Base-by-base conservation (phyloP, 2,329 filamentous ascomycete genomes). In the Thermoascus crustaceus region DNA sequence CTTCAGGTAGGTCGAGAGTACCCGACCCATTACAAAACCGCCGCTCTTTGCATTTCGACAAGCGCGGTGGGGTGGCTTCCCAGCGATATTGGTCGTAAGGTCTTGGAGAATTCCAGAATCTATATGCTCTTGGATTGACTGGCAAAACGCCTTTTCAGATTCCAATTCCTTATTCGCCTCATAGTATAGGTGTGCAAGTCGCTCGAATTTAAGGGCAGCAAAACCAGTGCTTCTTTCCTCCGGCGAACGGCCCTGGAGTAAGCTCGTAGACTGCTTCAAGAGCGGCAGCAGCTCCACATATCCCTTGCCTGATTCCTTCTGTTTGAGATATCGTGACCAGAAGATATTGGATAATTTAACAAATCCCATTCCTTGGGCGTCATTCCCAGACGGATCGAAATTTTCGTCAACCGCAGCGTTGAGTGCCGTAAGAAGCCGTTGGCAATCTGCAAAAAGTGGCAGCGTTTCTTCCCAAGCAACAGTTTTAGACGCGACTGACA, bases 251-350 rank as follows among this genome's bases (percentile, higher is more conserved):
- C 42, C 44, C 7, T 54, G 49, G 10, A 70, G 47, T 4, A 63
- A 39, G 20, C 49, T 50, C 18, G 64, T 59, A 14, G 66, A 68
- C 23, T 61, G 55, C 30, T 61, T 60, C 34, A 68, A 45, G 21
- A 61, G 41, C 4, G 54, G 51, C 4, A 64, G 30, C n/a, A 66
- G 57, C 25, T 61, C 54, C 4, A 48, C 48, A 35, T 53, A 47
- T 2, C 48, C 42, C 38, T 54, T 54, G 1, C 55, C 54, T 22
- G 49, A 38, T 38, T 65, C 58, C 32, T 61, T 64, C 30, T 61
- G 57, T 37, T 64, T 60, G 14, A 66, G 48, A 37, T 68, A 69
- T 7, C 63, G 58, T 30, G 61, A 61, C 67, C 67, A 71, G 40
- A 63, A 67, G 4, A 65, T 42, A 39, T 69, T 68, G 0, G 67